Conservation (phyloP, 257 asterid species). For the Penstemon newberryi region DNA sequence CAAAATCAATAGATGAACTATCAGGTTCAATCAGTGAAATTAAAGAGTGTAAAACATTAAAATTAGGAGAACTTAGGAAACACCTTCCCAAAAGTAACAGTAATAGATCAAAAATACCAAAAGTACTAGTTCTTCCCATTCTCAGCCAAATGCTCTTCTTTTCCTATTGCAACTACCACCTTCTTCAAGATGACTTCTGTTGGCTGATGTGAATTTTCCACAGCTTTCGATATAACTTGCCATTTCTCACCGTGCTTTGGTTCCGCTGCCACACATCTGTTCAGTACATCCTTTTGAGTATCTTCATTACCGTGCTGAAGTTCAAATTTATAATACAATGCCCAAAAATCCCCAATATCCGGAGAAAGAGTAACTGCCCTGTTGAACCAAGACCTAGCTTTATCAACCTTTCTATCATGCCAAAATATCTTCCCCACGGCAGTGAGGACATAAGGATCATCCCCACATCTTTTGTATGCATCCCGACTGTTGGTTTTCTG, state of each 20-base stretch:
- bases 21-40: too few species aligned
- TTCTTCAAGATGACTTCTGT: constrained; percentile 74
- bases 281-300: constrained; percentile 66
- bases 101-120: neutral
- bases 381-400: constrained; percentile 71
- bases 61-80: too few species aligned
- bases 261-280: constrained; percentile 72
- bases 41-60: too few species aligned
- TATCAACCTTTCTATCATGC: constrained; percentile 86
- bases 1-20: too few species aligned
- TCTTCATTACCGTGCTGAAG: constrained; percentile 75
- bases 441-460: constrained; percentile 68
- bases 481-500: constrained; percentile 65
- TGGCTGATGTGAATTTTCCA: constrained; percentile 90
- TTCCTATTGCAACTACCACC: constrained; percentile 77
- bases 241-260: constrained; percentile 96
- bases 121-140: constrained; percentile 40
- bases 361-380: constrained; percentile 80
- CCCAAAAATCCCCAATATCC: constrained; percentile 93
- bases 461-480: constrained; percentile 65
- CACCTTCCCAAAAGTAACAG: too few species aligned
- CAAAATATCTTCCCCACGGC: constrained; percentile 85
- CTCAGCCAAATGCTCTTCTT: constrained; percentile 68
- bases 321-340: constrained; percentile 73
- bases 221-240: constrained; percentile 79